A percentile compares a stretch with the other conserved stretches of the same genome.
Conservation (phyloP, 2,329 filamentous ascomycete species). For the Fusarium subtropicale region DNA sequence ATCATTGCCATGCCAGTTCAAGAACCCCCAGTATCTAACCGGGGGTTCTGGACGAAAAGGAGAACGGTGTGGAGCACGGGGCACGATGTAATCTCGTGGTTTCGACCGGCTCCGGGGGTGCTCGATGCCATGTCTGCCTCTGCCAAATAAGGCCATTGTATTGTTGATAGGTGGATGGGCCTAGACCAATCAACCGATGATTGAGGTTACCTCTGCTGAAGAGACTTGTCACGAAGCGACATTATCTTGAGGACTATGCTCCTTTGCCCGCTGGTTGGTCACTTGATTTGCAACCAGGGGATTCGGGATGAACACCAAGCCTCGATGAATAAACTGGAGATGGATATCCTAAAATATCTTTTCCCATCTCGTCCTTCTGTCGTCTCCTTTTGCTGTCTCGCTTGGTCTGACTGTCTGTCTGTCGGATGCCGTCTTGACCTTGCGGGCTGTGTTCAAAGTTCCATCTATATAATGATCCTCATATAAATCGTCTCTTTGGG, state of each 20-base stretch:
- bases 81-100: slow-evolving; percentile 46
- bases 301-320: slow-evolving; percentile 17
- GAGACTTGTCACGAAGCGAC: slow-evolving; percentile 38
- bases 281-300: slow-evolving; percentile 22
- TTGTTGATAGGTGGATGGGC: background rate
- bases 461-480: slow-evolving; percentile 14
- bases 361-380: background rate
- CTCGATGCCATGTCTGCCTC: slow-evolving; percentile 10
- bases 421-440: background rate
- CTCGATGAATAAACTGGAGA: slow-evolving; percentile 29
- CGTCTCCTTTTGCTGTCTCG: background rate
- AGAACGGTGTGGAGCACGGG: slow-evolving; percentile 44
- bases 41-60: slow-evolving; percentile 41
- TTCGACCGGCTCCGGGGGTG: slow-evolving; percentile 36
- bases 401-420: background rate
- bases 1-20: slow-evolving; percentile 34
- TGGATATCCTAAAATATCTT: slow-evolving; percentile 29
- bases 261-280: slow-evolving; percentile 35
- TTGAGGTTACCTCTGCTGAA: slow-evolving; percentile 20
- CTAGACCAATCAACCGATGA: slow-evolving; percentile 25
- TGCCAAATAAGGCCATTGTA: slow-evolving; percentile 20
- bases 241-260: slow-evolving; percentile 36
- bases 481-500: slow-evolving; percentile 14
- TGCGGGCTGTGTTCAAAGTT: background rate
- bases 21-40: slow-evolving; percentile 24